A percentile compares a stretch with the other conserved stretches of the same genome.
These are phyloP conservation scores for Xylaria sp. DNA, from an alignment of 2,329 filamentous ascomycete species.

Conservation along the genomic window DNA sequence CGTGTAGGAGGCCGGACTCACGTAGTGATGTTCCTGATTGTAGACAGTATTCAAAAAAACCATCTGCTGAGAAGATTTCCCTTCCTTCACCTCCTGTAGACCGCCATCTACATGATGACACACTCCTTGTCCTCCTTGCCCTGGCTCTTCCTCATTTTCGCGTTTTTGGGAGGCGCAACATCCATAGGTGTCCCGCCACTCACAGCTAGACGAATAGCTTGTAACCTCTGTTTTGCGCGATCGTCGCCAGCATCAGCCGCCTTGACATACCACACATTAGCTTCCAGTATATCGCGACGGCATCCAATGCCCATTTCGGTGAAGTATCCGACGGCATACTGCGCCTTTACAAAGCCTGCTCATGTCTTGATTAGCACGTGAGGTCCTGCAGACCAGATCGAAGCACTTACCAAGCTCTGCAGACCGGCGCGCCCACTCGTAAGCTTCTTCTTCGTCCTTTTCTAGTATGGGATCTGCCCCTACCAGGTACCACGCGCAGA, in stretches of 20 bases:
- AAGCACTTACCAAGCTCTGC: slow-evolving; percentile 80
- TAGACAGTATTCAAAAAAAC: slow-evolving; percentile 34
- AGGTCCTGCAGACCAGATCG: background rate
- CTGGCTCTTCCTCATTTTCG: slow-evolving; percentile 62
- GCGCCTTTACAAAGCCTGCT: slow-evolving; percentile 77
- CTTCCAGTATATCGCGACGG: slow-evolving; percentile 91
- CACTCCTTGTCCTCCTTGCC: slow-evolving; percentile 63
- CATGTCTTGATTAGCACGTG: slow-evolving; percentile 36
- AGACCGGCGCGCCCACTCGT: slow-evolving; percentile 91
- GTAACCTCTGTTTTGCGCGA: slow-evolving; percentile 85
- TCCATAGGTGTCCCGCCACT: slow-evolving; percentile 67
- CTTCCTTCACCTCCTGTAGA: slow-evolving; percentile 18
- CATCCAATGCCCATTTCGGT: slow-evolving; percentile 99
- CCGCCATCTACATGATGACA: slow-evolving; percentile 63
- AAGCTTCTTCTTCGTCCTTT: slow-evolving; percentile 95
- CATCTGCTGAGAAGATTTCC: slow-evolving; percentile 1
- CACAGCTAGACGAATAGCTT: slow-evolving; percentile 87
- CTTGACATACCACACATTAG: slow-evolving; percentile 98
- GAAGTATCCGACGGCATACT: slow-evolving; percentile 96
- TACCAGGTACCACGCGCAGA: slow-evolving; percentile 99
- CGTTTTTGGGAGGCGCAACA: slow-evolving; percentile 62
- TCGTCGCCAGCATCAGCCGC: slow-evolving; percentile 93
- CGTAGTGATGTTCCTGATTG: slow-evolving; percentile 15
- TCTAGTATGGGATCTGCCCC: slow-evolving; percentile 92
- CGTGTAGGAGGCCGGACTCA: slow-evolving; percentile 5